Base-by-base conservation (phyloP, 1,284 basidiomycete genomes). In the Caloboletus firmus region DNA sequence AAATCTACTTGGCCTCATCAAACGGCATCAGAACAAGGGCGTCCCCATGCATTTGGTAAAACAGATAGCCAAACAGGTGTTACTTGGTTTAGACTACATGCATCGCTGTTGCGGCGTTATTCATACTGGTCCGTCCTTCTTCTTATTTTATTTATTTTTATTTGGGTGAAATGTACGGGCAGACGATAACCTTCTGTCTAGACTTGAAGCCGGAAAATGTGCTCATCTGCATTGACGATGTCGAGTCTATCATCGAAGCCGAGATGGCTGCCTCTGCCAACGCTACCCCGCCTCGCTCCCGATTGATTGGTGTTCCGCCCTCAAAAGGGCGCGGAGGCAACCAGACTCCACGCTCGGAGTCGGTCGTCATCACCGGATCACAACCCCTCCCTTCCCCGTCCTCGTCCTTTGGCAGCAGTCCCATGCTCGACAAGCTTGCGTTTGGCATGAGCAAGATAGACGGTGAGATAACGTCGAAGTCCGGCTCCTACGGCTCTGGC, bases 171-270 rank as follows among this genome's bases (percentile, higher is more conserved):
- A 18, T 6, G 1, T 7, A 9, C 6, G 10, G 22, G 15, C 52
- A 47, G 35, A 41, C 50, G 47, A 55, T 51, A 53, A 61, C 47
- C 22, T 34, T 52, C 8, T 54, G 11, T 39, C 17, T 58, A 85
- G 95, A 99, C 73, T 81, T 99, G 61, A 99, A 99, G 74, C 96
- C 96, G 0, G 96, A 99, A 72, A 99, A 99, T 74, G 95, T 99
- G 32, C 82, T 99, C 51, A 95, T 99, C 62, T 91, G 87, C 73
- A 98, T 99, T 66, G 96, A 98, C 64, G 93, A 98, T 68, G 96
- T 99, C 62, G 96, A 99, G 69, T 80, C 86, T 4, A 94, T 98
- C 66, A 95, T 99, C 43, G 84, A 89, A 61, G 79, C 91, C 15
- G 95, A 98, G 72, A 78, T 95, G 55, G 85, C 86, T 13, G 75